phyloP scores from a whole-genome alignment of 2,329 filamentous ascomycete genomes.

The Trichothecium sympodiale region DNA sequence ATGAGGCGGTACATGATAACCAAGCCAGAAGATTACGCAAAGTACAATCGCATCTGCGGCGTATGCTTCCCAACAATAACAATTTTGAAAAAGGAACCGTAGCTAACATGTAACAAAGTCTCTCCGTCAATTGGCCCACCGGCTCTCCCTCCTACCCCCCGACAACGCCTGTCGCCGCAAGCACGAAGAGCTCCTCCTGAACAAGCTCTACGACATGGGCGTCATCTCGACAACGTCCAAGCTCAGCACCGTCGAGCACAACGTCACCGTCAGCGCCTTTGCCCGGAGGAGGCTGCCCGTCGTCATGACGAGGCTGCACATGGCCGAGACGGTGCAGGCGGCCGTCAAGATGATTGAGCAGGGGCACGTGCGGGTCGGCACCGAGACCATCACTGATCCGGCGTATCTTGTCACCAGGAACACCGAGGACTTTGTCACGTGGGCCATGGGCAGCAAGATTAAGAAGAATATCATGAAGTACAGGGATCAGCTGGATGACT shows the following conservation, averaged over 20 bases:
- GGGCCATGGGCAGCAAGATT: conserved; percentile 93
- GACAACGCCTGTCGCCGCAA: conserved; percentile 68
- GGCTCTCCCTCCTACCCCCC: conserved; percentile 71
- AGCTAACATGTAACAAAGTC: conserved; percentile 35
- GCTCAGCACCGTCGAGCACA: conserved; percentile 75
- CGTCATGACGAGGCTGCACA: conserved; percentile 79
- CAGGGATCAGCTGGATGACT: conserved; percentile 89
- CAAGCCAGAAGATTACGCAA: conserved; percentile 75
- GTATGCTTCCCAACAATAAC: conserved; percentile 26
- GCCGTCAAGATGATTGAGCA: conserved; percentile 86
- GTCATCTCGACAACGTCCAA: conserved; percentile 67
- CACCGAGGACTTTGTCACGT: conserved; percentile 94
- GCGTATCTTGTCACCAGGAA: conserved; percentile 80
- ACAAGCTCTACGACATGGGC: conserved; percentile 91
- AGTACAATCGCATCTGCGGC: conserved; percentile 56
- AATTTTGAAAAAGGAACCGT: not conserved
- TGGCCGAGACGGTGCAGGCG: conserved; percentile 84
- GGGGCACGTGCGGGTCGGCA: conserved; percentile 84
- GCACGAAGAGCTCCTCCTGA: conserved; percentile 76
- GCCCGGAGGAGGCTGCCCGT: conserved; percentile 75
- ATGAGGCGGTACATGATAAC: conserved; percentile 84
- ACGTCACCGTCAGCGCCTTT: conserved; percentile 81
- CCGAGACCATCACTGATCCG: conserved; percentile 80
- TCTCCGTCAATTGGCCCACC: conserved; percentile 83
- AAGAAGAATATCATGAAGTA: conserved; percentile 95